These are phyloP conservation scores for Beauveria brongniartii DNA, from an alignment of 2,329 filamentous ascomycete species.

Conservation along the genomic window DNA sequence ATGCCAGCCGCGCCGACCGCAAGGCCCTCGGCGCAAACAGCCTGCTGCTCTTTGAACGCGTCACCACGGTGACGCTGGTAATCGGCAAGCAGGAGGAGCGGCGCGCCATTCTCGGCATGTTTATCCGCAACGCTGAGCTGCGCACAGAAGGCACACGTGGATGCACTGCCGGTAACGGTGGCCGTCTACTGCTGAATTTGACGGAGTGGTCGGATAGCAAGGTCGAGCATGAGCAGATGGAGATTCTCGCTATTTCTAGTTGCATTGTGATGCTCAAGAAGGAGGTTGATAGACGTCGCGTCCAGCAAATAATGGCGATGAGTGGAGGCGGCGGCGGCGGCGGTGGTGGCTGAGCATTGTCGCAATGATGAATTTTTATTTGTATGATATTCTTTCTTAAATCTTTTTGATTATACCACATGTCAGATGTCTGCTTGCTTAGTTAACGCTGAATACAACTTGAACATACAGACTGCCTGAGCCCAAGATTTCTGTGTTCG, in stretches of 20 bases:
- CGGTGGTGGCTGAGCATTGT: background rate
- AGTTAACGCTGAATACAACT: background rate
- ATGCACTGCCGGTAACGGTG: constrained; percentile 41
- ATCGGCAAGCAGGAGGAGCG: constrained; percentile 22
- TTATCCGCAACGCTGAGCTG: constrained; percentile 32
- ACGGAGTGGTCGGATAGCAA: constrained; percentile 26
- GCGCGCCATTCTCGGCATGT: constrained; percentile 29
- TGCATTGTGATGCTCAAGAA: constrained; percentile 57
- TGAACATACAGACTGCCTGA: background rate
- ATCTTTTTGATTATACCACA: background rate
- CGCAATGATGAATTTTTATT: background rate
- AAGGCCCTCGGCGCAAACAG: constrained; percentile 31
- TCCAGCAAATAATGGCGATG: constrained; percentile 41
- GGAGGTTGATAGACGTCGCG: constrained; percentile 51
- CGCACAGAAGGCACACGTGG: constrained; percentile 31
- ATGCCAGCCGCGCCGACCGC: constrained; percentile 39
- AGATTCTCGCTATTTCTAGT: constrained; percentile 46
- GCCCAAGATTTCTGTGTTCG: background rate
- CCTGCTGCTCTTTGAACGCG: constrained; percentile 43
- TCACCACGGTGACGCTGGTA: constrained; percentile 25
- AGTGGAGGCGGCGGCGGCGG: constrained; percentile 20
- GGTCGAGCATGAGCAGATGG: constrained; percentile 29
- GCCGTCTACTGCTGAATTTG: constrained; percentile 37
- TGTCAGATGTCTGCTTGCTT: background rate
- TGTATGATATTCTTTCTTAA: background rate